A percentile compares a stretch with the other conserved stretches of the same genome.
Evolutionary conservation across 2,329 filamentous ascomycete species (phyloP).

Genomic region (Parascedosporium putredinis): DNA sequence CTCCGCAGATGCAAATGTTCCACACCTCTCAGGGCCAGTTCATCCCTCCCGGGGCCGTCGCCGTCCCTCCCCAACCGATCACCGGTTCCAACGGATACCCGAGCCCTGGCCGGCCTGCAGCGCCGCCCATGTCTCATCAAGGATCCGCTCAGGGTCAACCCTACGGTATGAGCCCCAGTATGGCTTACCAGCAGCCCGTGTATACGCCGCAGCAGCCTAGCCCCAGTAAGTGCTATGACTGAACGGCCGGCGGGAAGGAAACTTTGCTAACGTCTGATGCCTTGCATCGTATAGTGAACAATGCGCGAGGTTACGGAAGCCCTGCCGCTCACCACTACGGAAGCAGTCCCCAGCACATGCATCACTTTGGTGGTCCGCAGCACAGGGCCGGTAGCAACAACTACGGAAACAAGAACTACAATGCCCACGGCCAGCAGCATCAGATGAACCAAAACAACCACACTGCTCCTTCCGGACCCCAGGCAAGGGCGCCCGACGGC

Average conservation of each 20-base stretch:
- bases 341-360: slow-evolving; percentile 54
- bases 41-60: slow-evolving; percentile 43
- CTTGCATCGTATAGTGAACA: slow-evolving; percentile 38
- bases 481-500: slow-evolving; percentile 24
- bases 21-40: slow-evolving; percentile 53
- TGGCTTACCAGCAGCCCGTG: slow-evolving; percentile 65
- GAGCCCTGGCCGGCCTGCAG: slow-evolving; percentile 70
- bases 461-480: slow-evolving; percentile 22
- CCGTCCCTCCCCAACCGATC: slow-evolving; percentile 43
- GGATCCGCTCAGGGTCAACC: slow-evolving; percentile 85
- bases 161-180: slow-evolving; percentile 66
- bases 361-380: slow-evolving; percentile 48
- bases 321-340: slow-evolving; percentile 52
- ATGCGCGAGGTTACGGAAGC: slow-evolving; percentile 47
- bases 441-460: slow-evolving; percentile 23
- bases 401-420: slow-evolving; percentile 39
- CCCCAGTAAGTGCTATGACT: slow-evolving; percentile 52
- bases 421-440: slow-evolving; percentile 32
- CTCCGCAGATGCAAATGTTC: slow-evolving; percentile 75
- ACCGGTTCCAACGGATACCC: slow-evolving; percentile 69
- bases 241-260: neutral
- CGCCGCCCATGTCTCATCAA: slow-evolving; percentile 91
- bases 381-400: slow-evolving; percentile 49
- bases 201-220: slow-evolving; percentile 61
- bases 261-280: neutral